Conservation (phyloP, 345 rosid genomes). For the Atalantia buxifolia region DNA sequence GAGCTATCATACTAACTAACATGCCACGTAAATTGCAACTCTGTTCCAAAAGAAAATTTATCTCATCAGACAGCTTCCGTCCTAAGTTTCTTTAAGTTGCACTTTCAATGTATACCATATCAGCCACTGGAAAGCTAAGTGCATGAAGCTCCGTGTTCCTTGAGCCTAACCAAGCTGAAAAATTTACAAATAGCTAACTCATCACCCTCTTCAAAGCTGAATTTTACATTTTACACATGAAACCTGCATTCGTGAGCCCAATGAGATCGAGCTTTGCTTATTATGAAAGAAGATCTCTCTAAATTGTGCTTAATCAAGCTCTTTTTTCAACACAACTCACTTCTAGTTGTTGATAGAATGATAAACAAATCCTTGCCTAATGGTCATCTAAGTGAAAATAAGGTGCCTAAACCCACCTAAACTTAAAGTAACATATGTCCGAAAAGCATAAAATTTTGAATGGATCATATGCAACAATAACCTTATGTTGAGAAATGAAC, state of each 20-base stretch:
- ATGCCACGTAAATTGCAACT: not conserved
- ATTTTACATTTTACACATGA: not conserved
- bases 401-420: not conserved
- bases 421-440: not conserved
- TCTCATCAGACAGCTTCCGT: not conserved
- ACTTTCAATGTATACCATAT: not conserved
- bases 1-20: not conserved
- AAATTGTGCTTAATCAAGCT: not conserved
- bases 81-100: not conserved
- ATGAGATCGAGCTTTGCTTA: not conserved
- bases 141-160: not conserved
- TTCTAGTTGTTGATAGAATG: not conserved
- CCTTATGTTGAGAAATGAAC: not conserved
- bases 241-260: not conserved
- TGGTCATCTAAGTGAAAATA: not conserved
- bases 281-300: not conserved
- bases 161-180: not conserved
- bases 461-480: not conserved
- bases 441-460: not conserved
- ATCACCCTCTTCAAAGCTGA: not conserved
- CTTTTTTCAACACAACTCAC: not conserved
- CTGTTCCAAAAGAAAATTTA: not conserved
- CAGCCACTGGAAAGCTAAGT: not conserved
- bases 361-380: not conserved
- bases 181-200: not conserved